Percentiles rank a stretch among this genome's conserved stretches.
phyloP scores from a whole-genome alignment of 2,329 filamentous ascomycete species.

The Dactylellina drechsleri region DNA sequence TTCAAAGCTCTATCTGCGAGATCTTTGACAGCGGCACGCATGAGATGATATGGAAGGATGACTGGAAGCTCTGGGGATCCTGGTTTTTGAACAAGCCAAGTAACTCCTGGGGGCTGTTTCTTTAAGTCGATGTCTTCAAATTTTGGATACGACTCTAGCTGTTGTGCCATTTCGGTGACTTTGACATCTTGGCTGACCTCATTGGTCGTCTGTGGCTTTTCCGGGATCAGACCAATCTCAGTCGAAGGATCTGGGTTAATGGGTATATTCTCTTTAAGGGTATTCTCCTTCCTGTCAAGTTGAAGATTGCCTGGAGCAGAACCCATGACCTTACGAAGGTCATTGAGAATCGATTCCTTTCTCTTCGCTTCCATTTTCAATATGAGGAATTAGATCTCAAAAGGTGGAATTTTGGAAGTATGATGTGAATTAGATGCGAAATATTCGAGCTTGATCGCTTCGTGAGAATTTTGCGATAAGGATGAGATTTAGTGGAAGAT shows the following conservation, averaged over 20 bases:
- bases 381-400: background rate
- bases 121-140: background rate
- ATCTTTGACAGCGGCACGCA: background rate
- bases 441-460: too few relatives aligned
- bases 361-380: background rate
- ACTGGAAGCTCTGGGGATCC: slow-evolving; percentile 6
- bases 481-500: background rate
- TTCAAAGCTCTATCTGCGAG: slow-evolving; percentile 26
- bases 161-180: background rate
- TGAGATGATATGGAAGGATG: background rate
- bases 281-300: background rate
- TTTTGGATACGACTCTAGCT: background rate
- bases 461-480: too few relatives aligned
- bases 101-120: background rate
- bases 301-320: slow-evolving; percentile 5
- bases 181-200: background rate
- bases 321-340: background rate
- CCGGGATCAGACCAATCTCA: too few relatives aligned
- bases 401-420: too few relatives aligned
- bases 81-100: background rate
- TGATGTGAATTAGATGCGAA: background rate
- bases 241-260: background rate
- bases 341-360: background rate
- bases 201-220: background rate
- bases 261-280: background rate